Percentiles rank a stretch among this genome's conserved stretches.
Evolutionary conservation across 345 rosid species (phyloP).

Genomic region (Microcos paniculata): DNA sequence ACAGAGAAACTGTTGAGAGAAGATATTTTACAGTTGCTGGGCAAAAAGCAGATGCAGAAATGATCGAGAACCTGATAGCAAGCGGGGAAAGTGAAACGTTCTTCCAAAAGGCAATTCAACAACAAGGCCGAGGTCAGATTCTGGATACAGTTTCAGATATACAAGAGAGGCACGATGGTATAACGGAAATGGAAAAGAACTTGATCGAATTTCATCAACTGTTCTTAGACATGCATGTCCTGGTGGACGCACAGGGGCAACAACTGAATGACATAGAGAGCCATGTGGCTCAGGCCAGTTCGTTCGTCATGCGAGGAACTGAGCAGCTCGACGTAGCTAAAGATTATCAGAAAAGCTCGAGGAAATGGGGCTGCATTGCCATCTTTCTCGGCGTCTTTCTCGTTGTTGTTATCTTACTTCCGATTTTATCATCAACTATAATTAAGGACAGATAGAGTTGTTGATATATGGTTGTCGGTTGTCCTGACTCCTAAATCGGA

Average conservation of each 20-base stretch:
- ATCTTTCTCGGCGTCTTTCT: conserved; percentile 39
- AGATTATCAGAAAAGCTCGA: conserved; percentile 61
- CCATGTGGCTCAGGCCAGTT: conserved; percentile 69
- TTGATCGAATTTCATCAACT: conserved; percentile 81
- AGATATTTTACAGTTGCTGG: conserved; percentile 90
- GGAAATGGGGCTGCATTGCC: conserved; percentile 80
- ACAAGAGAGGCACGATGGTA: conserved; percentile 85
- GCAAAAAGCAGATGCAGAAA: conserved; percentile 68
- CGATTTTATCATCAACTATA: conserved; percentile 35
- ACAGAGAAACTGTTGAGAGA: conserved; percentile 80
- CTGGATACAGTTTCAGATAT: conserved; percentile 71
- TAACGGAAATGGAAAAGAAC: conserved; percentile 69
- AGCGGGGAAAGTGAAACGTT: conserved; percentile 84
- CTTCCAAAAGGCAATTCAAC: conserved; percentile 80
- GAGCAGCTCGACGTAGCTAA: conserved; percentile 58
- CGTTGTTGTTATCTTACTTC: conserved; percentile 50
- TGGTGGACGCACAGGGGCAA: conserved; percentile 76
- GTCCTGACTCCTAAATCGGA: neutral
- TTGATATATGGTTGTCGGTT: neutral
- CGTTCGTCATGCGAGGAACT: conserved; percentile 62
- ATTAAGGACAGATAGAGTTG: neutral
- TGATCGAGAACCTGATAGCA: conserved; percentile 1
- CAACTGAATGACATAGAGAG: conserved; percentile 79
- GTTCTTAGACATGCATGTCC: conserved; percentile 81
- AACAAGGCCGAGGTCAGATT: conserved; percentile 77